Evolutionary conservation across 2,329 filamentous ascomycete species (phyloP).

Genomic region (Whalleya microplaca): DNA sequence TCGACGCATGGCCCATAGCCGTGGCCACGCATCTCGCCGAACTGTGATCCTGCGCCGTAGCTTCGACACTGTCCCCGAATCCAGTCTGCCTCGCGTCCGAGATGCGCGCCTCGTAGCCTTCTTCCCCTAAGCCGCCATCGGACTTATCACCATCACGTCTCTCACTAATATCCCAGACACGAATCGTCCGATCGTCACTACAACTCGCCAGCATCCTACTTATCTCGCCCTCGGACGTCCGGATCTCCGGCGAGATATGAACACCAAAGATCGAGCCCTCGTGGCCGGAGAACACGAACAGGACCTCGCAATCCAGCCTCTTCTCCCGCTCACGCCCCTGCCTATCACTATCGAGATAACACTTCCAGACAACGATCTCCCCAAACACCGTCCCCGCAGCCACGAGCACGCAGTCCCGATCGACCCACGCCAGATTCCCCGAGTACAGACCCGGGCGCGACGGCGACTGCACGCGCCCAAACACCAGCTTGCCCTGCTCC

Average conservation of each 20-base stretch:
- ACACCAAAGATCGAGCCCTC: conserved; percentile 95
- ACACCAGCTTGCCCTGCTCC: conserved; percentile 35
- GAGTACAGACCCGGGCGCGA: conserved; percentile 88
- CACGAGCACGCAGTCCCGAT: conserved; percentile 65
- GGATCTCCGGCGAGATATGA: conserved; percentile 67
- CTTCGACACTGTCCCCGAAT: conserved; percentile 53
- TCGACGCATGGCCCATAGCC: conserved; percentile 83
- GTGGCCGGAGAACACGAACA: conserved; percentile 67
- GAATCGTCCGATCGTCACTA: conserved; percentile 90
- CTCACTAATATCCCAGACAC: conserved; percentile 82
- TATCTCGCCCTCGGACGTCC: conserved; percentile 40
- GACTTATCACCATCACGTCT: conserved; percentile 36
- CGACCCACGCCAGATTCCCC: conserved; percentile 71
- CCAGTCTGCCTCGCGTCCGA: conserved; percentile 60
- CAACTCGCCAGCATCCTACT: conserved; percentile 81
- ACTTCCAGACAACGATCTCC: conserved; percentile 90
- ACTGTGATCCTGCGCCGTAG: conserved; percentile 31
- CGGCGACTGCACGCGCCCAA: conserved; percentile 60
- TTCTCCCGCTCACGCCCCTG: conserved; percentile 1
- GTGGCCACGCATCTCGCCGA: conserved; percentile 61
- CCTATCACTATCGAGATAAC: conserved; percentile 43
- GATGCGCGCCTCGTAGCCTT: conserved; percentile 30
- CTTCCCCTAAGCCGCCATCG: conserved; percentile 33
- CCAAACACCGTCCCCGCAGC: conserved; percentile 93
- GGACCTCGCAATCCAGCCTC: conserved; percentile 43